Evolutionary conservation across 75 land plant species (phyloP).

Genomic region (Selaginella moellendorffii): DNA sequence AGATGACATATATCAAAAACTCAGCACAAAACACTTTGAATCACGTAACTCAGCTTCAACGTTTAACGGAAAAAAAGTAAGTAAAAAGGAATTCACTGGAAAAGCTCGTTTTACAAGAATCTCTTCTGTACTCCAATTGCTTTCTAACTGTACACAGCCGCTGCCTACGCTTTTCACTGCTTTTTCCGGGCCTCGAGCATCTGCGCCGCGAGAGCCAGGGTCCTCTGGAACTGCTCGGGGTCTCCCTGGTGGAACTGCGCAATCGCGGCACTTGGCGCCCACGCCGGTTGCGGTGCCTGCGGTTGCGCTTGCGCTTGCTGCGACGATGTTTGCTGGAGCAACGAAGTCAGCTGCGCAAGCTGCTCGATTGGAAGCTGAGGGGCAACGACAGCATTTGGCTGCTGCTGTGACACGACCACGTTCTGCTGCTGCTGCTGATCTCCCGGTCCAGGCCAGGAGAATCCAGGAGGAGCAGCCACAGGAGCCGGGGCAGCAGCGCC

Average conservation of each 20-base stretch:
- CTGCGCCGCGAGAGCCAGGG: not conserved
- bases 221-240: not conserved
- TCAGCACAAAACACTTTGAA: too few relatives aligned
- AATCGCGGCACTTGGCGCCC: not conserved
- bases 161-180: too few relatives aligned
- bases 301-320: slow-evolving; percentile 19
- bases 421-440: not conserved
- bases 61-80: too few relatives aligned
- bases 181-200: too few relatives aligned
- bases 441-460: not conserved
- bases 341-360: slow-evolving; percentile 36
- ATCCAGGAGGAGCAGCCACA: slow-evolving; percentile 3
- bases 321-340: slow-evolving; percentile 27
- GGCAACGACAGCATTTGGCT: not conserved
- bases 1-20: too few relatives aligned
- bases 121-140: too few relatives aligned
- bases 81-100: too few relatives aligned
- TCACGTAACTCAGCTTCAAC: too few relatives aligned
- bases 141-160: too few relatives aligned
- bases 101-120: too few relatives aligned
- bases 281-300: slow-evolving; percentile 3
- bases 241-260: not conserved
- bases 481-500: not conserved
- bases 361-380: slow-evolving; percentile 32
- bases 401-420: slow-evolving; percentile 19